phyloP scores from a whole-genome alignment of 352 stramenopile genomes.

The Pelagophyceae sp. region DNA sequence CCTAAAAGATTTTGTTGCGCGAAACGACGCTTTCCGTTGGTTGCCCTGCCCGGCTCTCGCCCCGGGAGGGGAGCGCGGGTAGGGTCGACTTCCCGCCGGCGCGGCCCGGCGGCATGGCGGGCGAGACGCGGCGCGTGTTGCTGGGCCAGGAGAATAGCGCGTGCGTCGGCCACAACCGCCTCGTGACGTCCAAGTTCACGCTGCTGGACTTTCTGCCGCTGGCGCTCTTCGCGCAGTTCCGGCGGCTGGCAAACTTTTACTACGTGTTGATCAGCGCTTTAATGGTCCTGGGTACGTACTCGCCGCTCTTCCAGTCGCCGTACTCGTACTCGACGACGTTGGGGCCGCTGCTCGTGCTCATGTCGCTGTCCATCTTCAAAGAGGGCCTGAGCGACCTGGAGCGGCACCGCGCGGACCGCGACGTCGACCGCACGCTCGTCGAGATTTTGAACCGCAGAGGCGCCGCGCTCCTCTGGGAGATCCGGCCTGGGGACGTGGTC shows the following conservation, averaged over 20 bases:
- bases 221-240: slow-evolving; percentile 78
- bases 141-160: background rate
- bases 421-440: background rate
- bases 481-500: slow-evolving; percentile 56
- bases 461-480: slow-evolving; percentile 15
- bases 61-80: too few species aligned
- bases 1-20: too few species aligned
- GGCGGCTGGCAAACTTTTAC: slow-evolving; percentile 81
- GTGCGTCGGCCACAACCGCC: background rate
- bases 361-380: slow-evolving; percentile 56
- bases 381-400: slow-evolving; percentile 55
- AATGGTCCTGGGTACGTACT: slow-evolving; percentile 51
- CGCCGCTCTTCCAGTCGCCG: slow-evolving; percentile 46
- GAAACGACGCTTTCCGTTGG: too few species aligned
- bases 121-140: background rate
- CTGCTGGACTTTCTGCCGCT: background rate
- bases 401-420: slow-evolving; percentile 53
- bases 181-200: slow-evolving; percentile 12
- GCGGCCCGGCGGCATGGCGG: background rate
- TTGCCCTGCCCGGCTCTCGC: too few species aligned
- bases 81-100: background rate
- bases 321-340: slow-evolving; percentile 60
- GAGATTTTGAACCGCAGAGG: slow-evolving; percentile 24
- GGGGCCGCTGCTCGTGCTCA: slow-evolving; percentile 53
- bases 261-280: slow-evolving; percentile 79